These are phyloP conservation scores for Lasiodiplodia citricola DNA, from an alignment of 2,329 filamentous ascomycete genomes.

Conservation along the genomic window DNA sequence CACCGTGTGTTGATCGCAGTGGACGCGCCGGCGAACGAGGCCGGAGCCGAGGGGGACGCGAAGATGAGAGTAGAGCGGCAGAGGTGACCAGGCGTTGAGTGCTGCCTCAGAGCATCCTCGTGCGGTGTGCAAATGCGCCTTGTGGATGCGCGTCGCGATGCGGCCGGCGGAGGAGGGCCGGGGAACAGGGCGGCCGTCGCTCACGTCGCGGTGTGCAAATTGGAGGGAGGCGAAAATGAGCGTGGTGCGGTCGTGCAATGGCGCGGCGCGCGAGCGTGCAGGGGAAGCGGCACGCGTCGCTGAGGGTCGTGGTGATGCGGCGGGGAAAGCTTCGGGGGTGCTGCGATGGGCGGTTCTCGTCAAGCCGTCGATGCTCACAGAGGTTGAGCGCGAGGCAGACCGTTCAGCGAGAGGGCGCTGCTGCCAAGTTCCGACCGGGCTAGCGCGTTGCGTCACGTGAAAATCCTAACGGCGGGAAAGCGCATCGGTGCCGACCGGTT, in stretches of 20 bases:
- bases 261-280: constrained; percentile 23
- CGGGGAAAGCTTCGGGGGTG: constrained; percentile 43
- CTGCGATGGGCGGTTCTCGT: constrained; percentile 31
- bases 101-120: constrained; percentile 26
- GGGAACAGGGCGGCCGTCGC: constrained; percentile 24
- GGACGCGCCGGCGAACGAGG: constrained; percentile 17
- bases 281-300: constrained; percentile 39
- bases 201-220: constrained; percentile 24
- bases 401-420: constrained; percentile 26
- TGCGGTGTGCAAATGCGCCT: constrained; percentile 23
- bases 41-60: constrained; percentile 13
- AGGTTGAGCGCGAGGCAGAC: constrained; percentile 31
- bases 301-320: constrained; percentile 41
- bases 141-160: constrained; percentile 22
- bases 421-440: not conserved
- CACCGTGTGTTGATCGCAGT: constrained; percentile 6
- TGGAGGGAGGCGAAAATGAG: constrained; percentile 27
- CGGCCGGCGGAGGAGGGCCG: constrained; percentile 25
- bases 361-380: constrained; percentile 24
- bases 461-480: not conserved
- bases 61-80: constrained; percentile 7
- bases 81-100: constrained; percentile 11
- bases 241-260: constrained; percentile 24
- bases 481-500: not conserved
- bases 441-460: constrained; percentile 18